Conservation (phyloP, 2,329 filamentous ascomycete species). For the Beauveria asiatica region DNA sequence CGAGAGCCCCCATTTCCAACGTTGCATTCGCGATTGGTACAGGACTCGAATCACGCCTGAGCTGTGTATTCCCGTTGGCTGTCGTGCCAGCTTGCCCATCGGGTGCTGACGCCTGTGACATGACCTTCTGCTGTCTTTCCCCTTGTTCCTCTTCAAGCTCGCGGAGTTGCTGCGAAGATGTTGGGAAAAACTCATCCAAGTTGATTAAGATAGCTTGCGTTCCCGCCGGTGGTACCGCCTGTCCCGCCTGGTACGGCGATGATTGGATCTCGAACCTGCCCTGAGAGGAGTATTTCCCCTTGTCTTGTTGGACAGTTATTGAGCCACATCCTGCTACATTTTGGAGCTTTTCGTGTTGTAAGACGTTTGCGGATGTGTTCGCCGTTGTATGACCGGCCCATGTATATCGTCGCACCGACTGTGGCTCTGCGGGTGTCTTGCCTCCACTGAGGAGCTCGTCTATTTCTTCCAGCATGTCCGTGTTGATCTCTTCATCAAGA, state of each 20-base stretch:
- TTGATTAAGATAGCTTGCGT: constrained; percentile 47
- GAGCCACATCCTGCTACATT: neutral
- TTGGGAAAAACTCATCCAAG: constrained; percentile 46
- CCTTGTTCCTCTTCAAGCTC: constrained; percentile 37
- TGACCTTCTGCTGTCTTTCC: neutral
- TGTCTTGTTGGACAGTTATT: neutral
- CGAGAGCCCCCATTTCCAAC: neutral
- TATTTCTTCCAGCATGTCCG: constrained; percentile 14
- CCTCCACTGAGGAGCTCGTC: constrained; percentile 9
- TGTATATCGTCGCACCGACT: neutral
- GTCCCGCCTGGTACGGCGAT: constrained; percentile 14
- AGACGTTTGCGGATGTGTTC: neutral
- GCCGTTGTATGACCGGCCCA: neutral
- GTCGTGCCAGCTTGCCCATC: neutral
- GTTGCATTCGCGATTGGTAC: neutral
- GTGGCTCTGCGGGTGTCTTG: neutral
- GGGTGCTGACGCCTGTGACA: too few species aligned
- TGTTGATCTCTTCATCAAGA: constrained; percentile 19
- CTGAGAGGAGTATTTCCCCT: neutral
- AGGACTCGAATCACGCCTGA: neutral
- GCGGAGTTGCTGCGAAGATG: constrained; percentile 45
- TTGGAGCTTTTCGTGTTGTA: neutral
- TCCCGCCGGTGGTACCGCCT: constrained; percentile 27
- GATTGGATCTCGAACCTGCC: neutral
- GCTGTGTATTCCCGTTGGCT: neutral